Evolutionary conservation across 1,284 basidiomycete species (phyloP).

Genomic region (Peniophora sp.): DNA sequence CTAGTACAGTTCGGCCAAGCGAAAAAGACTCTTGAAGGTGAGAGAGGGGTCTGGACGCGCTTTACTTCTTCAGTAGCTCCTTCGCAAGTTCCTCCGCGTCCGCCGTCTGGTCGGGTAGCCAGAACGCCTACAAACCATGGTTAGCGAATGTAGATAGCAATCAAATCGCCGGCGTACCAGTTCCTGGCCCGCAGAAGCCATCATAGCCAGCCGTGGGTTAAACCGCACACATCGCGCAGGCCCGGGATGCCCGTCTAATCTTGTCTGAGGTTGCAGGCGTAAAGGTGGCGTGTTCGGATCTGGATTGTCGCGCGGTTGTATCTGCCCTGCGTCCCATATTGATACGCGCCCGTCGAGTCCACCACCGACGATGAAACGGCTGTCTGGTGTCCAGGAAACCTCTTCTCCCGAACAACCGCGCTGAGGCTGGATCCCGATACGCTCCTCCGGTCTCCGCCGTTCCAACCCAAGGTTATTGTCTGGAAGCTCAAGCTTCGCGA

Average conservation of each 20-base stretch:
- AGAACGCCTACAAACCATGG: conserved; percentile 55
- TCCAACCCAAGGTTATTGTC: conserved; percentile 79
- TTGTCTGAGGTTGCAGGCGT: conserved; percentile 47
- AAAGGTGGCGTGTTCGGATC: conserved; percentile 45
- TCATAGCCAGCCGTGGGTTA: conserved; percentile 85
- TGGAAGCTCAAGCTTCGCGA: conserved; percentile 80
- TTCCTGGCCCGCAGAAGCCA: conserved; percentile 80
- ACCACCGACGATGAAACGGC: conserved; percentile 77
- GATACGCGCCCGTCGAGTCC: conserved; percentile 76
- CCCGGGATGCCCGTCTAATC: conserved; percentile 72
- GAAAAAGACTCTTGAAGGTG: too few species aligned
- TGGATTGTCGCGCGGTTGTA: conserved; percentile 39
- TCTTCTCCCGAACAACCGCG: conserved; percentile 85
- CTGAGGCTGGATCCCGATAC: conserved; percentile 57
- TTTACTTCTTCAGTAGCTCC: conserved; percentile 35
- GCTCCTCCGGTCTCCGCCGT: conserved; percentile 46
- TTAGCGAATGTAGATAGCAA: conserved; percentile 8
- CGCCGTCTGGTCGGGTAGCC: conserved; percentile 63
- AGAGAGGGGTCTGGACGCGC: too few species aligned
- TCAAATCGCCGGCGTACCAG: conserved; percentile 47
- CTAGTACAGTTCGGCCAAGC: too few species aligned
- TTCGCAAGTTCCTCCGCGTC: conserved; percentile 43
- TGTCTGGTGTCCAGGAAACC: conserved; percentile 88
- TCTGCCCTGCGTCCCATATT: conserved; percentile 72
- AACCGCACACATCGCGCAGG: conserved; percentile 80